Percentiles rank a stretch among this genome's conserved stretches.
Evolutionary conservation across 495 filamentous ascomycete genomes (phyloP).

Genomic region (Cairneyella variabilis): DNA sequence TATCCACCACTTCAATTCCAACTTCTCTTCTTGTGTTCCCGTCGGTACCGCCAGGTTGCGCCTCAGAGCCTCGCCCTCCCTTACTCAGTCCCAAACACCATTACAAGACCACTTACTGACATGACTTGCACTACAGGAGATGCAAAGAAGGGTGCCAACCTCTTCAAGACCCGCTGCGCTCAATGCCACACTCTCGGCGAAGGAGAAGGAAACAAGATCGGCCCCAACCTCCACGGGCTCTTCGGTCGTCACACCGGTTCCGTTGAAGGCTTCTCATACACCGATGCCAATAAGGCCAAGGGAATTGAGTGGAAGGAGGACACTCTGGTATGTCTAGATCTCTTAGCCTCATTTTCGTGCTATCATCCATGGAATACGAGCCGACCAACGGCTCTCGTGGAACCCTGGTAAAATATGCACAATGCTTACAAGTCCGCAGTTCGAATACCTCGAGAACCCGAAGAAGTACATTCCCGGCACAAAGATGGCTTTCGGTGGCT

Average conservation of each 20-base stretch:
- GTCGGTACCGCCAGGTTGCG: conserved; percentile 12
- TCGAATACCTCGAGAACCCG: conserved; percentile 86
- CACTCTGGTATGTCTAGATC: conserved; percentile 64
- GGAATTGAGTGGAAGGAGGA: conserved; percentile 83
- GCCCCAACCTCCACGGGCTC: conserved; percentile 93
- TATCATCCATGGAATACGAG: too few species aligned
- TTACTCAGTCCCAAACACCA: background rate
- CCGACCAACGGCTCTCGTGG: background rate
- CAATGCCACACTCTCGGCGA: conserved; percentile 95
- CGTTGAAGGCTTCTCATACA: conserved; percentile 93
- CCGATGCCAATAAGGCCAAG: conserved; percentile 99
- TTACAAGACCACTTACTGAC: conserved; percentile 12
- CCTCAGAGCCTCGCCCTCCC: background rate
- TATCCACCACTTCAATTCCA: background rate
- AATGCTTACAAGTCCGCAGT: conserved; percentile 41
- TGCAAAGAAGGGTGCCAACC: conserved; percentile 93
- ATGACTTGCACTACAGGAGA: conserved; percentile 58
- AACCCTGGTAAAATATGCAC: background rate
- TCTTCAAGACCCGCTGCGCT: conserved; percentile 99
- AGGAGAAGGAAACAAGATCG: conserved; percentile 92
- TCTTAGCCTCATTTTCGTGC: background rate
- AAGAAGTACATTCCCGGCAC: conserved; percentile 98
- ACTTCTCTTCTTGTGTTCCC: background rate
- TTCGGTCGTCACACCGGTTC: conserved; percentile 94
- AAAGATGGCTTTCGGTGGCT: conserved; percentile 99